phyloP scores from a whole-genome alignment of 2,329 filamentous ascomycete genomes.

The Daldinia sp. region DNA sequence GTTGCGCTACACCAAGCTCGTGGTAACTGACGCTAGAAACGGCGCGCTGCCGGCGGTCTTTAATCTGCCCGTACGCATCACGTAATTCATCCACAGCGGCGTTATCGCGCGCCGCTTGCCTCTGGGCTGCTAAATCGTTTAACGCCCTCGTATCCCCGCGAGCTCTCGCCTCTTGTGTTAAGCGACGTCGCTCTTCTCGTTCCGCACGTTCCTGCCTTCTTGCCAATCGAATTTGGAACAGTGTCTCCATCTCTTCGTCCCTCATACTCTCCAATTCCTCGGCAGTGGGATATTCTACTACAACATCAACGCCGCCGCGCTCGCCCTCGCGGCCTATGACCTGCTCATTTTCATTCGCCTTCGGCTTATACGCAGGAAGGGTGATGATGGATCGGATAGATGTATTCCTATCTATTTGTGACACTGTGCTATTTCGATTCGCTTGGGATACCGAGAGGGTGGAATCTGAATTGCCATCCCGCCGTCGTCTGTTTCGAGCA shows the following conservation, averaged over 20 bases:
- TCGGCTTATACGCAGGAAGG: slow-evolving; percentile 81
- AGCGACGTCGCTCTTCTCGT: slow-evolving; percentile 76
- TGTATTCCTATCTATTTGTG: slow-evolving; percentile 77
- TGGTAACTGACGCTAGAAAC: slow-evolving; percentile 81
- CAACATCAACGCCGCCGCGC: slow-evolving; percentile 87
- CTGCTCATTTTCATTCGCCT: slow-evolving; percentile 77
- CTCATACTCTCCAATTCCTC: slow-evolving; percentile 81
- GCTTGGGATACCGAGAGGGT: slow-evolving; percentile 37
- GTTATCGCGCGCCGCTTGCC: slow-evolving; percentile 55
- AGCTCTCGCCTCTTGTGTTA: slow-evolving; percentile 74
- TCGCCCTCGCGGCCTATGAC: slow-evolving; percentile 91
- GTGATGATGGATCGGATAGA: slow-evolving; percentile 95
- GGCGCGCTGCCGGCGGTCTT: slow-evolving; percentile 68
- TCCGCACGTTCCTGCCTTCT: slow-evolving; percentile 79
- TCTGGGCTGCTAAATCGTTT: slow-evolving; percentile 69
- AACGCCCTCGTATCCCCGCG: slow-evolving; percentile 75
- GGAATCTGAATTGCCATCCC: slow-evolving; percentile 16
- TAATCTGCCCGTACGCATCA: slow-evolving; percentile 62
- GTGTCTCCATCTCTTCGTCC: slow-evolving; percentile 89
- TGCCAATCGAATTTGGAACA: slow-evolving; percentile 87
- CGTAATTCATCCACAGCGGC: slow-evolving; percentile 69
- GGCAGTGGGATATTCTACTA: slow-evolving; percentile 82
- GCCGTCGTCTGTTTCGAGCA: slow-evolving; percentile 24
- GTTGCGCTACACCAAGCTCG: slow-evolving; percentile 77
- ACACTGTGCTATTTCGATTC: slow-evolving; percentile 42